Evolutionary conservation across 2,329 filamentous ascomycete genomes (phyloP), one percentile per base, ranked within the genome.

Genomic region (Emmonsia crescens): DNA sequence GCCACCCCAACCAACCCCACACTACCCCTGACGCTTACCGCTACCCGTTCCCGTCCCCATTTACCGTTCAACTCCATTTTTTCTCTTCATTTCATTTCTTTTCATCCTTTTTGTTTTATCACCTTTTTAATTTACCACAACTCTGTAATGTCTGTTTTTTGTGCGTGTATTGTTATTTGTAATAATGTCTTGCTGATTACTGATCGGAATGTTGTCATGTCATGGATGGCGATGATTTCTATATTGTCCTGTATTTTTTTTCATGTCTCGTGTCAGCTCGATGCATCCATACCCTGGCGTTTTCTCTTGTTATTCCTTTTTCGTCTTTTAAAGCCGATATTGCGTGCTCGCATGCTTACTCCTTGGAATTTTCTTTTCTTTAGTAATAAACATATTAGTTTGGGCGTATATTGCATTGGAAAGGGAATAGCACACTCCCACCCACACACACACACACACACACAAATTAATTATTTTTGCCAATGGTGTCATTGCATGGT

Each of bases 211-310:
- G 55, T 38, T 44, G 33, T 36, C 55, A 57, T 57, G 55, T 57
- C 54, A 42, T 40, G 36, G 55, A 57, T 44, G 55, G 38, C 55
- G 36, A 57, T 57, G 55, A 44, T 44, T 57, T 57, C 19, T n/a
- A 4, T 42, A 8, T 48, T 54, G n/a, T 29, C n/a, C 5, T 42
- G 33, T 42, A 40, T 57, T 21, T 57, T 2, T 57, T 2, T n/a
- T 29, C 14, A 2, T 55, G 5, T 38, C 29, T 38, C 29, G 29
- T 55, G 29, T 55, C 29, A 55, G 29, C 51, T 36, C 51, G 31
- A 38, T 55, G 51, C 51, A 55, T 55, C 31, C 55, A 57, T 57
- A 57, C 55, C 55, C 55, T 57, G 55, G 55, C 55, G 55, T 57
- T 57, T 57, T 31, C 54, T 24, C 14, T 56, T 56, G 16, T 29